phyloP scores from a whole-genome alignment of 2,329 filamentous ascomycete genomes.

The Trichoderma sp. region DNA sequence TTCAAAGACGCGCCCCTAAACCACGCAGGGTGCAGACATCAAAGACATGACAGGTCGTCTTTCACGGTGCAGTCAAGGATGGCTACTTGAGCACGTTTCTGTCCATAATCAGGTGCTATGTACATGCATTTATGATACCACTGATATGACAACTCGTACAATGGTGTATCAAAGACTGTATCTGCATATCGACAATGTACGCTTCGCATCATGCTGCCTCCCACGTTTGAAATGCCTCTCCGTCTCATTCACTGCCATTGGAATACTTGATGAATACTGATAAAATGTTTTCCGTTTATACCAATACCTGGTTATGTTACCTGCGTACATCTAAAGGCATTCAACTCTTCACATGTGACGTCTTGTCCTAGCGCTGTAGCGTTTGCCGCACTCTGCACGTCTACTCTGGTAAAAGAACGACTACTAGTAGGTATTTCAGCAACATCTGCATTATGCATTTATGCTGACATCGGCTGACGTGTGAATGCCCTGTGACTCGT shows the following conservation, averaged over 20 bases:
- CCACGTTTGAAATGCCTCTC: background rate
- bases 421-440: background rate
- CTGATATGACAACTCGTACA: background rate
- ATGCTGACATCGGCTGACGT: background rate
- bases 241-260: too few relatives aligned
- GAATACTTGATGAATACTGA: background rate
- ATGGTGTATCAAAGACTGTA: background rate
- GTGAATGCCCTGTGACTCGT: background rate
- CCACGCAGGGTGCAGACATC: slow-evolving; percentile 8
- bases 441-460: background rate
- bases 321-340: background rate
- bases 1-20: slow-evolving; percentile 5
- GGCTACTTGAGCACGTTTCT: background rate
- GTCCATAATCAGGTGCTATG: background rate
- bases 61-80: background rate
- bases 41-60: slow-evolving; percentile 18
- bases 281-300: too few relatives aligned
- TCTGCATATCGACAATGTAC: background rate
- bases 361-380: background rate
- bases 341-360: background rate
- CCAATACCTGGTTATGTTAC: too few relatives aligned
- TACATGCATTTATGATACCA: too few relatives aligned
- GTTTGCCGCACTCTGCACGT: background rate
- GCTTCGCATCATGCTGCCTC: background rate
- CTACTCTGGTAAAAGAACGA: background rate